Base-by-base conservation (phyloP, 2,329 filamentous ascomycete species). In the Biscogniauxia mediterranea region DNA sequence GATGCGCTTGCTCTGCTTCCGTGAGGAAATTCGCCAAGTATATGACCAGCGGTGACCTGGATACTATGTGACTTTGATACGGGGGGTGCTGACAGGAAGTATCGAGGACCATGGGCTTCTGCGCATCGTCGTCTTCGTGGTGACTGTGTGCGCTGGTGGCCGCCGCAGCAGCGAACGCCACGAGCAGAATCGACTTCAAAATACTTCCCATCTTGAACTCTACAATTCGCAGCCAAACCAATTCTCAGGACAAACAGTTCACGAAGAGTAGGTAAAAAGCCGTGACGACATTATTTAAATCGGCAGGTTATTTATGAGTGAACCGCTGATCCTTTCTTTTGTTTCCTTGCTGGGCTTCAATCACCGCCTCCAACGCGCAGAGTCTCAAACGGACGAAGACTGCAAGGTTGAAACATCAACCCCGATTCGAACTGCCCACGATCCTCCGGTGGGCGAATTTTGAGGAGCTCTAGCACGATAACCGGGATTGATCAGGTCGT, bases 21-120 rank as follows among this genome's bases (percentile, higher is more conserved):
- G 72, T 77, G 32, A 79, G 61, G 61, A 79, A 79, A 42, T 73
- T 67, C 23, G 69, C 68, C 8, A 79, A 70, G 54, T 79, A 79
- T 32, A 79, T 73, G 13, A 79, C 75, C 5, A 78, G 61, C 1
- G 77, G 77, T 19, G 75, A 75, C 54, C 70, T 70, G 13, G 75
- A 77, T 52, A 75, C 65, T n/a, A 76, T 65, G 28, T 73, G 69
- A 15, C 69, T 69, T 52, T 71, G 66, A 52, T 76, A 76, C 32
- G 67, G 65, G 15, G 74, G 72, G 57, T 76, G 73, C 52, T 69
- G 63, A 60, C 75, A 76, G n/a, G 64, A 64, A 19, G 66, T 60
- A 19, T 50, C 59, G 19, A 61, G 55, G 8, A 46, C 26, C 15
- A 70, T 56, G 13, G 70, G 66, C 32, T 69, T 70, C 57, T 73